A percentile compares a stretch with the other conserved stretches of the same genome.
Conservation (phyloP, 2,329 filamentous ascomycete genomes). For the Fusarium lateritium region DNA sequence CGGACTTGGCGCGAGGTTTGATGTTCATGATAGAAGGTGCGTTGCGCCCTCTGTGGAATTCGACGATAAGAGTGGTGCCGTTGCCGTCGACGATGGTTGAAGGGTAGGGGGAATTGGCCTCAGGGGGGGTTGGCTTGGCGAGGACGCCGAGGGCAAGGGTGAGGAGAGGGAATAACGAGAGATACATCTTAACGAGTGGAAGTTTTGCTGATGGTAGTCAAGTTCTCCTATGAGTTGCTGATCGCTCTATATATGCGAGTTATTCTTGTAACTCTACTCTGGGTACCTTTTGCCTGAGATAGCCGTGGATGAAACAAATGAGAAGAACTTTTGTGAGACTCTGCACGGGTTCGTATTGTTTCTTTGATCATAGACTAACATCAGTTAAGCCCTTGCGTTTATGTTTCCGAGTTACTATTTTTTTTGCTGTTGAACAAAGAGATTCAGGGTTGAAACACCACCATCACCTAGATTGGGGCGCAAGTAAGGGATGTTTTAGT, state of each 20-base stretch:
- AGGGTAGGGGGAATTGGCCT: background rate
- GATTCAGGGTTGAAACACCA: background rate
- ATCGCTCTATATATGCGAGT: slow-evolving; percentile 2
- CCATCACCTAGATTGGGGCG: too few species aligned
- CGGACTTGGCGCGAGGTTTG: slow-evolving; percentile 4
- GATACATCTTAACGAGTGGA: slow-evolving; percentile 10
- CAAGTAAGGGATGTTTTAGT: background rate
- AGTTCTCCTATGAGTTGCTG: too few species aligned
- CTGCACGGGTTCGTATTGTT: accelerated
- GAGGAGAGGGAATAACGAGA: slow-evolving; percentile 12
- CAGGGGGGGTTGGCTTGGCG: background rate
- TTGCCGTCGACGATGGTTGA: background rate
- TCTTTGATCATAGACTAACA: background rate
- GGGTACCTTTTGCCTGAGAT: background rate
- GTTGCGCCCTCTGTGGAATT: too few species aligned
- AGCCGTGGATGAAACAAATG: background rate
- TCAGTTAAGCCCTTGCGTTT: background rate
- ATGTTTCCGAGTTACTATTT: slow-evolving; percentile 2
- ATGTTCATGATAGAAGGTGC: background rate
- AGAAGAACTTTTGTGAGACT: accelerated
- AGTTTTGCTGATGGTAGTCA: too few species aligned
- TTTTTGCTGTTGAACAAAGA: slow-evolving; percentile 19
- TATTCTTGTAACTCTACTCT: background rate
- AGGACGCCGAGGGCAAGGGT: slow-evolving; percentile 1
- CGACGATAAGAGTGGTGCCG: background rate